Conservation (phyloP, 495 filamentous ascomycete genomes). For the Hypoxylon rickii region DNA sequence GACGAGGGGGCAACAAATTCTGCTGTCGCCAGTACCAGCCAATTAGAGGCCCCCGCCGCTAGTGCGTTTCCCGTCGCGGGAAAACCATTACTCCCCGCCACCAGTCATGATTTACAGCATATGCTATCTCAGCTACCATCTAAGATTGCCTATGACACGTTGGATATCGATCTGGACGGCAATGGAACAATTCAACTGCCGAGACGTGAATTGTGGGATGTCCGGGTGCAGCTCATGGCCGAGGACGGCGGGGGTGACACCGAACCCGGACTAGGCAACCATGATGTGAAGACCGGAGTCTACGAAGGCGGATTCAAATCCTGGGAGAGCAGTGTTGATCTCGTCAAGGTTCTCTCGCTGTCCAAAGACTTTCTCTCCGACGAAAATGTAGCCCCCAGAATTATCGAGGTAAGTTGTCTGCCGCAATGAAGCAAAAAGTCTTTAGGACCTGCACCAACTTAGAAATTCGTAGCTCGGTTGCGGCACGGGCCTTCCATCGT, state of each 20-base stretch:
- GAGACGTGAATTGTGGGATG: slow-evolving; percentile 89
- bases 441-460: slow-evolving; percentile 18
- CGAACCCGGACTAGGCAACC: slow-evolving; percentile 66
- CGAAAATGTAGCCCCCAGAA: slow-evolving; percentile 47
- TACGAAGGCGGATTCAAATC: slow-evolving; percentile 99
- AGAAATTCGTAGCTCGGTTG: slow-evolving; percentile 71
- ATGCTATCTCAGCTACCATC: slow-evolving; percentile 75
- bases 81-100: slow-evolving; percentile 53
- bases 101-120: slow-evolving; percentile 45
- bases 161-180: slow-evolving; percentile 60
- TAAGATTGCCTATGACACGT: slow-evolving; percentile 72
- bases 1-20: slow-evolving; percentile 49
- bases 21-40: slow-evolving; percentile 37
- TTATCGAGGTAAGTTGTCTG: slow-evolving; percentile 71
- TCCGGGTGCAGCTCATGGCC: slow-evolving; percentile 90
- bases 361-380: slow-evolving; percentile 62
- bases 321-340: slow-evolving; percentile 93
- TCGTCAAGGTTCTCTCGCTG: slow-evolving; percentile 69
- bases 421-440: not conserved
- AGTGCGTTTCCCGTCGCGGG: slow-evolving; percentile 55
- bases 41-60: slow-evolving; percentile 36
- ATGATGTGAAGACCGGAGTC: slow-evolving; percentile 85
- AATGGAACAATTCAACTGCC: slow-evolving; percentile 62
- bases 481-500: slow-evolving; percentile 83
- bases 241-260: slow-evolving; percentile 55